A percentile compares a stretch with the other conserved stretches of the same genome.
These are phyloP conservation scores for Hamamelis virginiana DNA, from an alignment of 164 flowering plant genomes.

Conservation along the genomic window DNA sequence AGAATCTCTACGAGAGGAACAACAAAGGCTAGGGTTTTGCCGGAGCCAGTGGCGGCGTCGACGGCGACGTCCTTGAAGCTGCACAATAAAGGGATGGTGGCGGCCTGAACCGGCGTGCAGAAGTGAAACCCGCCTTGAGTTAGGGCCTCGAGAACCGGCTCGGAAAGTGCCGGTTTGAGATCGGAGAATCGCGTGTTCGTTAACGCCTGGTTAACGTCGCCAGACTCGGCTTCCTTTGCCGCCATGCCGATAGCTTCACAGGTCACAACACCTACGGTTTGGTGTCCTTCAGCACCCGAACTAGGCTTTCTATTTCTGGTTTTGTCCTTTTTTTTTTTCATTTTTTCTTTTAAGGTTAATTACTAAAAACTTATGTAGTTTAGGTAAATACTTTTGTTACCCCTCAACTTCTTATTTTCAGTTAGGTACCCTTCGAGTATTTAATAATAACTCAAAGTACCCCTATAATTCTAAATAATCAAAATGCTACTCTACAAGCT, in stretches of 20 bases:
- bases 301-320: too few relatives aligned
- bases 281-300: too few relatives aligned
- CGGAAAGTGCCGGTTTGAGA: constrained; percentile 67
- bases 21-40: constrained; percentile 90
- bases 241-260: constrained; percentile 12
- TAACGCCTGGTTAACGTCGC: constrained; percentile 46
- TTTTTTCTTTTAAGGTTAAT: too few relatives aligned
- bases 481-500: too few relatives aligned
- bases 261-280: too few relatives aligned
- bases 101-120: constrained; percentile 96
- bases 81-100: constrained; percentile 81
- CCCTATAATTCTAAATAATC: too few relatives aligned
- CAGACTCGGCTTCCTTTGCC: constrained; percentile 6
- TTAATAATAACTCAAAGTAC: too few relatives aligned
- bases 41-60: constrained; percentile 97
- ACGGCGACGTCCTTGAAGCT: constrained; percentile 86
- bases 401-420: too few relatives aligned
- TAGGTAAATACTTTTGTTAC: too few relatives aligned
- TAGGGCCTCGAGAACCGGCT: constrained; percentile 65
- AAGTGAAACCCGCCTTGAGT: constrained; percentile 52
- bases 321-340: too few relatives aligned
- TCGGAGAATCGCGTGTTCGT: constrained; percentile 76
- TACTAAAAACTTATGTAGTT: too few relatives aligned
- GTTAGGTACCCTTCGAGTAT: too few relatives aligned
- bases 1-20: constrained; percentile 83